phyloP scores from a whole-genome alignment of 257 asterid species.

The Solanum paucissectum region DNA sequence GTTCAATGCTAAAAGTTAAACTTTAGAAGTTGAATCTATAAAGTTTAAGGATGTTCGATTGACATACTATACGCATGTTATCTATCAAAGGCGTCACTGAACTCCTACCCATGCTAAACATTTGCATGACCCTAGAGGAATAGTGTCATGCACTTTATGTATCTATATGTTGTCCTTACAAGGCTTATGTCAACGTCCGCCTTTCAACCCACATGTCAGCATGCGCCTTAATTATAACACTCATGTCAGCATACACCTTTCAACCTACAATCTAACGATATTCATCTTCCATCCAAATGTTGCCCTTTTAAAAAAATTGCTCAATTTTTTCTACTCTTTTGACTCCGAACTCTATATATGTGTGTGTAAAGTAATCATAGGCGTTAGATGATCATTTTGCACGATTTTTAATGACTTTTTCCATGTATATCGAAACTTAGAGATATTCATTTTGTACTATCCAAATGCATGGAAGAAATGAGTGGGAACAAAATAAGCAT shows the following conservation, averaged over 20 bases:
- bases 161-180: no score
- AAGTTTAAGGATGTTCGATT: neutral
- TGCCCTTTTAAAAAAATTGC: accelerated
- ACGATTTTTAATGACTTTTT: neutral
- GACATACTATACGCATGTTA: neutral
- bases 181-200: no score
- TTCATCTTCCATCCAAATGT: no score
- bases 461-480: neutral
- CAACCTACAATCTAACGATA: accelerated
- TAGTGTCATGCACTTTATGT: neutral
- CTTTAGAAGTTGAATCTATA: neutral
- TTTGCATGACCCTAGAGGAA: neutral
- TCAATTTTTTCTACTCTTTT: neutral
- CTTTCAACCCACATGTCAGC: no score
- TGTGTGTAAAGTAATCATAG: neutral
- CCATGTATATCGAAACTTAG: neutral
- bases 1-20: neutral
- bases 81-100: neutral
- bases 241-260: no score
- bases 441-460: neutral
- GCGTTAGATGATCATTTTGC: neutral
- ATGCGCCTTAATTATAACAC: no score
- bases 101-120: neutral
- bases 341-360: neutral
- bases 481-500: neutral